Percentiles rank a stretch among this genome's conserved stretches.
These are phyloP conservation scores for Diaporthe eres DNA, from an alignment of 2,329 filamentous ascomycete genomes.

Conservation along the genomic window DNA sequence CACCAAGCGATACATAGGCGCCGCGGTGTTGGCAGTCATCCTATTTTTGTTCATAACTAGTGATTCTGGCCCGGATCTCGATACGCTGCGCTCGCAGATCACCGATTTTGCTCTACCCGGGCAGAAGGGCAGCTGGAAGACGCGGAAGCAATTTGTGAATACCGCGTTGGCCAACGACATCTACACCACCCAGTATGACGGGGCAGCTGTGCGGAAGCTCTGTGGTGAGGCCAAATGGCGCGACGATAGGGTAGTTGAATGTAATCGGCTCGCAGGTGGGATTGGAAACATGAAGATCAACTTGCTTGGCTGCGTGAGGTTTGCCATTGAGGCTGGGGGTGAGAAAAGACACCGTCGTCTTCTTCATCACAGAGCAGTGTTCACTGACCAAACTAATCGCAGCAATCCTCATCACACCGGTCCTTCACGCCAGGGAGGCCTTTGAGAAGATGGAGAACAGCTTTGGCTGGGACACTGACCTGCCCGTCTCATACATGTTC, in stretches of 20 bases:
- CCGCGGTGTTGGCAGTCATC: background rate
- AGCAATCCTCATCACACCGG: constrained; percentile 37
- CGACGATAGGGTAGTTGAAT: constrained; percentile 36
- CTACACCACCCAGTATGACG: constrained; percentile 35
- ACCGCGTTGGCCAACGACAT: constrained; percentile 33
- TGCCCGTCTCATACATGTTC: constrained; percentile 38
- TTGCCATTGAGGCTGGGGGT: constrained; percentile 39
- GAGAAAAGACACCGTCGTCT: background rate
- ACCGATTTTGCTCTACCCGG: background rate
- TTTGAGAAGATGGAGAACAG: constrained; percentile 39
- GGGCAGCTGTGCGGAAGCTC: constrained; percentile 31
- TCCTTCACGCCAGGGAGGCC: constrained; percentile 30
- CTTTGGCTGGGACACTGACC: constrained; percentile 38
- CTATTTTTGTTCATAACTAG: constrained; percentile 13
- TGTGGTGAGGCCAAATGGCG: constrained; percentile 38
- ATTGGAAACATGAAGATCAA: constrained; percentile 41
- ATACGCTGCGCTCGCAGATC: background rate
- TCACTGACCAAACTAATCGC: background rate
- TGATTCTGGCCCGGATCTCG: background rate
- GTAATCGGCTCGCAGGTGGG: constrained; percentile 38
- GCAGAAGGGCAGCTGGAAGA: constrained; percentile 19
- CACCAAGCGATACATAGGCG: constrained; percentile 6
- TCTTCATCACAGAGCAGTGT: too few species aligned
- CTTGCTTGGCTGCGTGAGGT: constrained; percentile 37
- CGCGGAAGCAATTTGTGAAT: constrained; percentile 36